Evolutionary conservation across 129 eudicot species (phyloP), one percentile per base, ranked within the genome.

Genomic region (Pseudognaphalium luteoalbum): DNA sequence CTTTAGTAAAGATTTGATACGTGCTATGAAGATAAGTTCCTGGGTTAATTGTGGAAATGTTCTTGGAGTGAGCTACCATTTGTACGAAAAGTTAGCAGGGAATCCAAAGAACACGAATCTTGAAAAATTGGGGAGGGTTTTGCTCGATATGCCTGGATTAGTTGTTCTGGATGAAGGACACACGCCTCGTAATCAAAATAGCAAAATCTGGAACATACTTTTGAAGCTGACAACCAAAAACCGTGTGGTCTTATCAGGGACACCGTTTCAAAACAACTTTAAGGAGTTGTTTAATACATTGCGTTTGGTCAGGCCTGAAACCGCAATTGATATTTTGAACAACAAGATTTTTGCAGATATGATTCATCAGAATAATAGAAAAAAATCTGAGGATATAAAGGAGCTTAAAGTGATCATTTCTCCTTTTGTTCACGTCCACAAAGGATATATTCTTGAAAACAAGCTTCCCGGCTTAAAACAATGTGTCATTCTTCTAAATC

Each of bases 141-240:
- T 94, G 28, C 87, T 88, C 1, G 78, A 87, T 17, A 28, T 32
- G 10, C 98, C 97, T 2, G 82, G 86, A 3, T 28, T 93, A 12
- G 86, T 90, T 3, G 78, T 93, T 41, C 85, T 93, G 28, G 98
- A 93, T 75, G 98, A 93, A 75, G 98, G 98, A 33, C 98, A 93
- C 82, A 93, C 89, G 0, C 87, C 98, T 0, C 86, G 96, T 10
- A 90, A 83, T 59, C 30, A 85, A n/a, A 56, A 66, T 0, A 86
- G 87, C 34, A 54, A 70, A 7, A 81, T 88, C 3, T 83, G 91
- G 89, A 78, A 89, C 15, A 47, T 83, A 19, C 78, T 90, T 2
- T 28, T 74, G 47, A 84, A 83, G 62, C 79, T 93, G 5, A 61
- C 84, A 51, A 94, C 96, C 0, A 68, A 82, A 15, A 83, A 75